These are phyloP conservation scores for Citrullus colocynthis DNA, from an alignment of 306 rosid genomes.

Conservation along the genomic window DNA sequence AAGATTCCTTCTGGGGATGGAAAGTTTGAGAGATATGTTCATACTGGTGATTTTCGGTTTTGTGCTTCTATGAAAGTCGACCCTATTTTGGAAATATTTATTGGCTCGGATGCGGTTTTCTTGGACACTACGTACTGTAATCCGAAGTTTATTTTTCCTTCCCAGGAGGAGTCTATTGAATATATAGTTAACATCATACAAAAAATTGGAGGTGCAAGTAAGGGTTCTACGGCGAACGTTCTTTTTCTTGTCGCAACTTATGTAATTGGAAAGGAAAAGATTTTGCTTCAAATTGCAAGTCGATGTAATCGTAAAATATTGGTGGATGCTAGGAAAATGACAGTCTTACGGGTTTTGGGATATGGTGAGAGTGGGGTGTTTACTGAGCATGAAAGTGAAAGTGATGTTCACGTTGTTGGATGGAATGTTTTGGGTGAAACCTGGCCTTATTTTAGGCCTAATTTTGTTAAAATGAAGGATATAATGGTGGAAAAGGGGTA, in stretches of 20 bases:
- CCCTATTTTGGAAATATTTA: slow-evolving; percentile 22
- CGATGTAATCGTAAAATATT: slow-evolving; percentile 45
- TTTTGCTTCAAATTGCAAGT: slow-evolving; percentile 63
- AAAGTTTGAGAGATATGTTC: slow-evolving; percentile 44
- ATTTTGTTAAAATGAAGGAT: slow-evolving; percentile 67
- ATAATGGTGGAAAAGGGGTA: slow-evolving; percentile 67
- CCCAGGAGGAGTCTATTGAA: slow-evolving; percentile 55
- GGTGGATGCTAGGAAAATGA: slow-evolving; percentile 70
- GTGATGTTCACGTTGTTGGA: slow-evolving; percentile 85
- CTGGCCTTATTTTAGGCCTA: slow-evolving; percentile 93
- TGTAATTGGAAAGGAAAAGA: slow-evolving; percentile 84
- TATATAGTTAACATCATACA: slow-evolving; percentile 40
- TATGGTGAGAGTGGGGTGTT: slow-evolving; percentile 45
- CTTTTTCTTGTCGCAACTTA: slow-evolving; percentile 86
- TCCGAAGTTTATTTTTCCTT: slow-evolving; percentile 70
- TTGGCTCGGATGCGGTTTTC: slow-evolving; percentile 65
- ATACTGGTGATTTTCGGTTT: slow-evolving; percentile 85
- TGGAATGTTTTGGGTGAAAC: slow-evolving; percentile 97
- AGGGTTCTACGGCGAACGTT: slow-evolving; percentile 21
- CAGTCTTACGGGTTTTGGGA: slow-evolving; percentile 59
- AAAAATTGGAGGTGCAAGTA: slow-evolving; percentile 20
- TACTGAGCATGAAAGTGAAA: slow-evolving; percentile 48
- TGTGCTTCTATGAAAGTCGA: slow-evolving; percentile 30
- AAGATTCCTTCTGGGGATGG: slow-evolving; percentile 22
- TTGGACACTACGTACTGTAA: slow-evolving; percentile 78